Evolutionary conservation across 352 stramenopile genomes (phyloP).

Genomic region (Peronospora belbahrii): DNA sequence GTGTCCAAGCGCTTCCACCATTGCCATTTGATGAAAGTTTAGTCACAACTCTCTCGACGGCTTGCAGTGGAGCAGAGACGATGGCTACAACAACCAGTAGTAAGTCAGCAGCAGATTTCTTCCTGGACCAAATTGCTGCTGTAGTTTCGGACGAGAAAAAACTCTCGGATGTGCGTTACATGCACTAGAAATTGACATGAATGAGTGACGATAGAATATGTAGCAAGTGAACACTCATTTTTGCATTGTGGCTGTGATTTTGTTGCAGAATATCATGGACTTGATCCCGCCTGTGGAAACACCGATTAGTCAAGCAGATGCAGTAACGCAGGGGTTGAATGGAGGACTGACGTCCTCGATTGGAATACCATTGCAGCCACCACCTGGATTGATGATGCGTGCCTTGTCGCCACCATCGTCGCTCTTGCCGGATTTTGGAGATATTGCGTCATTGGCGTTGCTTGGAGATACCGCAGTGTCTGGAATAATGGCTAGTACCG

Average conservation of each 20-base stretch:
- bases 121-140: constrained; percentile 66
- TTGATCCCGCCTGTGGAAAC: constrained; percentile 45
- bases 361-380: constrained; percentile 48
- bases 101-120: constrained; percentile 43
- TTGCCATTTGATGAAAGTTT: constrained; percentile 57
- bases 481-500: constrained; percentile 4
- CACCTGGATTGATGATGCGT: constrained; percentile 59
- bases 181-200: neutral
- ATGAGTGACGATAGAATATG: neutral
- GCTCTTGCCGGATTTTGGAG: constrained; percentile 50
- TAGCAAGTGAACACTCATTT: neutral
- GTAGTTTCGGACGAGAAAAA: constrained; percentile 71
- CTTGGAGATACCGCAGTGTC: constrained; percentile 13
- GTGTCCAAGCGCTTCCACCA: constrained; percentile 24
- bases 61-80: neutral
- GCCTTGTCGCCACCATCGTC: constrained; percentile 66
- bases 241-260: constrained; percentile 3
- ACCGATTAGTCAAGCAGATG: constrained; percentile 20
- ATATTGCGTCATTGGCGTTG: constrained; percentile 36
- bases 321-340: constrained; percentile 1
- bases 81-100: constrained; percentile 4
- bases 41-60: constrained; percentile 18
- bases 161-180: constrained; percentile 54
- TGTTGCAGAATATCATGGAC: constrained; percentile 66
- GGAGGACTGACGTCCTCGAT: constrained; percentile 23